phyloP scores from a whole-genome alignment of 2,329 filamentous ascomycete genomes.

The Myriangium duriaei region DNA sequence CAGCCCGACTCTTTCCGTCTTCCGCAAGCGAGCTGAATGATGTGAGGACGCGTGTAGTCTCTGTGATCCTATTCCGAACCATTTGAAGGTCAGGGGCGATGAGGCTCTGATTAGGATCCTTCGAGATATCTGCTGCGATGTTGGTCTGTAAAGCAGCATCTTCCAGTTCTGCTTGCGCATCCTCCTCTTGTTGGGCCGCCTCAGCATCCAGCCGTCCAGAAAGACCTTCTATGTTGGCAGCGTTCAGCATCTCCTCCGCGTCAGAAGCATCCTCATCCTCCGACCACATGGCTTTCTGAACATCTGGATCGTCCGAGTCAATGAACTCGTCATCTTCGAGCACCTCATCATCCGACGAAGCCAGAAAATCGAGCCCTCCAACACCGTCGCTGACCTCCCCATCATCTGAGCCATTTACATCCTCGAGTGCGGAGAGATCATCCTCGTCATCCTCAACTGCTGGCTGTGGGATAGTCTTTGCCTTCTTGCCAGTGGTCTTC shows the following conservation, averaged over 20 bases:
- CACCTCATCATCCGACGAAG: slow-evolving; percentile 27
- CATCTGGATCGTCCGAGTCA: slow-evolving; percentile 54
- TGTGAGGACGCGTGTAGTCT: slow-evolving; percentile 82
- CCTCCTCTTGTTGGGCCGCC: slow-evolving; percentile 63
- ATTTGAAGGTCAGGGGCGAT: slow-evolving; percentile 84
- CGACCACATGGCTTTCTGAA: slow-evolving; percentile 67
- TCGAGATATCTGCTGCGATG: slow-evolving; percentile 56
- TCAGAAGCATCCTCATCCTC: slow-evolving; percentile 87
- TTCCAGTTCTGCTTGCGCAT: slow-evolving; percentile 73
- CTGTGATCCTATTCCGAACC: slow-evolving; percentile 76
- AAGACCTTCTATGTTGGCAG: slow-evolving; percentile 89
- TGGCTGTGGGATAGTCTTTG: slow-evolving; percentile 19
- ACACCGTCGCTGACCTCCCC: slow-evolving; percentile 17
- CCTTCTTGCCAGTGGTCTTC: slow-evolving; percentile 18
- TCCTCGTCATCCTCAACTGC: slow-evolving; percentile 11
- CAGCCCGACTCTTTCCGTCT: slow-evolving; percentile 66
- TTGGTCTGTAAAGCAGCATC: slow-evolving; percentile 86
- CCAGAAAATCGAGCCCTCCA: slow-evolving; percentile 27
- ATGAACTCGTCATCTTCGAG: slow-evolving; percentile 31
- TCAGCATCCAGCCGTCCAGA: slow-evolving; percentile 73
- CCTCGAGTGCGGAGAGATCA: slow-evolving; percentile 21
- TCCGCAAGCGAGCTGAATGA: slow-evolving; percentile 76
- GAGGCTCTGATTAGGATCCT: slow-evolving; percentile 47
- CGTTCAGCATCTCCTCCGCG: slow-evolving; percentile 79
- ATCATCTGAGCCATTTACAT: slow-evolving; percentile 29